Conservation (phyloP, 2,329 filamentous ascomycete species). For the Nothophoma quercina region DNA sequence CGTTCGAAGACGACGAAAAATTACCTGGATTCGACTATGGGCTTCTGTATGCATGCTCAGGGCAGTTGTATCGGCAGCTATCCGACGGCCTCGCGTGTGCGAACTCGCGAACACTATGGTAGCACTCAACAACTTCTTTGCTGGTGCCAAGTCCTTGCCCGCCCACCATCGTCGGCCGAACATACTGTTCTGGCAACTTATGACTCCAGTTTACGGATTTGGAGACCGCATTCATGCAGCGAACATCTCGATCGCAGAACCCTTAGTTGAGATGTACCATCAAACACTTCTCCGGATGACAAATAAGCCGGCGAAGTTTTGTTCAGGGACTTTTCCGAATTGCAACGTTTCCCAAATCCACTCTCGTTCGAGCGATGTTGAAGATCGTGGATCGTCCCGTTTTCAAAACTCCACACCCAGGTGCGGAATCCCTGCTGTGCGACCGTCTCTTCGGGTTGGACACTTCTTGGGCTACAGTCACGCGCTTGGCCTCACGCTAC, state of each 20-base stretch:
- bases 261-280: background rate
- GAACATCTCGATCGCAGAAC: constrained; percentile 3
- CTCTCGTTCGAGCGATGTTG: constrained; percentile 13
- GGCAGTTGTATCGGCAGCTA: constrained; percentile 3
- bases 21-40: constrained; percentile 7
- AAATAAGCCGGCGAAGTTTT: background rate
- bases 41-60: constrained; percentile 5
- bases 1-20: background rate
- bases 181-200: constrained; percentile 1
- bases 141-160: constrained; percentile 2
- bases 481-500: constrained; percentile 1
- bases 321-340: background rate
- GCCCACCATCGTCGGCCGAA: background rate
- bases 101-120: constrained; percentile 1
- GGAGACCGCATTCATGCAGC: constrained; percentile 1
- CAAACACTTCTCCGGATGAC: background rate
- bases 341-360: constrained; percentile 6
- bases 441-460: constrained; percentile 1
- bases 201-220: background rate
- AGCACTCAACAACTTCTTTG: background rate
- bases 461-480: background rate
- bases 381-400: constrained; percentile 32
- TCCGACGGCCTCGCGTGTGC: background rate
- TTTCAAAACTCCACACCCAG: constrained; percentile 21
- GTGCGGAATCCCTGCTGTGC: constrained; percentile 22